Percentiles rank a stretch among this genome's conserved stretches.
Evolutionary conservation across 305 asterid species (phyloP).

Genomic region (Fraxinus sp.): DNA sequence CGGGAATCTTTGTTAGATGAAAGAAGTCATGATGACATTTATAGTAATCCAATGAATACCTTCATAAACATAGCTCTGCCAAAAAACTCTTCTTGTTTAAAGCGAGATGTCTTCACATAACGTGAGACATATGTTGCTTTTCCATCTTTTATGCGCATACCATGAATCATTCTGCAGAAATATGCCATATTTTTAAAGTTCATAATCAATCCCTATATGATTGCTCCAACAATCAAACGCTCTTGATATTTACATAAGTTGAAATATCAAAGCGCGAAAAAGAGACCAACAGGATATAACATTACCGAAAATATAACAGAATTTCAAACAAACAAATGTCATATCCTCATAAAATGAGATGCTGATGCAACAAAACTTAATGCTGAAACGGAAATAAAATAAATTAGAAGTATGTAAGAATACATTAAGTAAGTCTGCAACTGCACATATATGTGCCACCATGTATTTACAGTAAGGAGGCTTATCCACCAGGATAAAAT

Average conservation of each 20-base stretch:
- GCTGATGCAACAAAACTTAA: background rate
- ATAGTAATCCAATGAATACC: slow-evolving; percentile 38
- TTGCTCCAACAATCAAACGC: background rate
- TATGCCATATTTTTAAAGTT: slow-evolving; percentile 10
- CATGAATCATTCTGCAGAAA: slow-evolving; percentile 87
- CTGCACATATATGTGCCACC: background rate
- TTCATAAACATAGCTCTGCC: slow-evolving; percentile 85
- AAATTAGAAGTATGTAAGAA: background rate
- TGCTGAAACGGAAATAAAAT: slow-evolving; percentile 3
- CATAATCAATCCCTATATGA: slow-evolving; percentile 6
- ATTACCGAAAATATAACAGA: background rate
- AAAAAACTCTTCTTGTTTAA: slow-evolving; percentile 76
- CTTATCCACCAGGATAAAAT: background rate
- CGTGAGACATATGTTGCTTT: slow-evolving; percentile 92
- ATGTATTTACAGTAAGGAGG: background rate
- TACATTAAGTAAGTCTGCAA: background rate
- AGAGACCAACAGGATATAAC: background rate
- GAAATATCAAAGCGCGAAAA: background rate
- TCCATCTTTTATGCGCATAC: slow-evolving; percentile 88
- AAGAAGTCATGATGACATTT: background rate
- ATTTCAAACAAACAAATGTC: background rate
- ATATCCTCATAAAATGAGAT: background rate
- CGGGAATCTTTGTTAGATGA: background rate
- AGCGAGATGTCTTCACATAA: slow-evolving; percentile 84
- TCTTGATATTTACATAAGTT: background rate